phyloP scores from a whole-genome alignment of 805 yeast species.

The Candida tibetensis region DNA sequence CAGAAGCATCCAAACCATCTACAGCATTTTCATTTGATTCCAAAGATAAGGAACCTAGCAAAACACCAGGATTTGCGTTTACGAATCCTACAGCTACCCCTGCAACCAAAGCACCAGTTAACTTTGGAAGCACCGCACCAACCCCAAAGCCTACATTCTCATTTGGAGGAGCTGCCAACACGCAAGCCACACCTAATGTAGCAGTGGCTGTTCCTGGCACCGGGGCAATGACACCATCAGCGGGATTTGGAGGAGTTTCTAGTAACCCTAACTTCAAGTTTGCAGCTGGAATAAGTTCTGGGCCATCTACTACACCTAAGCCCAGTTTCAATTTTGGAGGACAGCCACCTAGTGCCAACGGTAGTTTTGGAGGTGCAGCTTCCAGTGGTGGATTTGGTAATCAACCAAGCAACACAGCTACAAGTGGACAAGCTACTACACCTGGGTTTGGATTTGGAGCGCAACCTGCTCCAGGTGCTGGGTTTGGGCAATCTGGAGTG shows the following conservation, averaged over 20 bases:
- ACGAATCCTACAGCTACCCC: neutral
- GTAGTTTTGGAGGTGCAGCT: neutral
- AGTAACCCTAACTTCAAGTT: slow-evolving; percentile 8
- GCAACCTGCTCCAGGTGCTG: neutral
- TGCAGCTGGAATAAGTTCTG: slow-evolving; percentile 10
- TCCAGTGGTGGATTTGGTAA: slow-evolving; percentile 1
- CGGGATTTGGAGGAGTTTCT: slow-evolving; percentile 3
- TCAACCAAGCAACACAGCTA: slow-evolving; percentile 1
- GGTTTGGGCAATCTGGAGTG: slow-evolving; percentile 3
- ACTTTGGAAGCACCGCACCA: slow-evolving; percentile 6
- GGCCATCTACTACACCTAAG: slow-evolving; percentile 4
- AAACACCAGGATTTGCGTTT: neutral
- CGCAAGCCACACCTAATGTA: too few species aligned
- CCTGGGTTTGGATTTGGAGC: slow-evolving; percentile 7
- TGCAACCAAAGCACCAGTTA: slow-evolving; percentile 6
- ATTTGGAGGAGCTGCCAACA: neutral
- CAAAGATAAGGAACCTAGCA: neutral
- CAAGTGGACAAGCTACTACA: slow-evolving; percentile 3
- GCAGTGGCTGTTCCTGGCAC: neutral
- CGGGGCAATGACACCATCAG: neutral
- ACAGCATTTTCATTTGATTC: neutral
- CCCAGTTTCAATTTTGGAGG: slow-evolving; percentile 11
- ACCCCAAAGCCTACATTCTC: slow-evolving; percentile 8
- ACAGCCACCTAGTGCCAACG: neutral
- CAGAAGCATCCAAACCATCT: neutral